Conservation (phyloP, 331 rosid species). For the Quercus phellos region DNA sequence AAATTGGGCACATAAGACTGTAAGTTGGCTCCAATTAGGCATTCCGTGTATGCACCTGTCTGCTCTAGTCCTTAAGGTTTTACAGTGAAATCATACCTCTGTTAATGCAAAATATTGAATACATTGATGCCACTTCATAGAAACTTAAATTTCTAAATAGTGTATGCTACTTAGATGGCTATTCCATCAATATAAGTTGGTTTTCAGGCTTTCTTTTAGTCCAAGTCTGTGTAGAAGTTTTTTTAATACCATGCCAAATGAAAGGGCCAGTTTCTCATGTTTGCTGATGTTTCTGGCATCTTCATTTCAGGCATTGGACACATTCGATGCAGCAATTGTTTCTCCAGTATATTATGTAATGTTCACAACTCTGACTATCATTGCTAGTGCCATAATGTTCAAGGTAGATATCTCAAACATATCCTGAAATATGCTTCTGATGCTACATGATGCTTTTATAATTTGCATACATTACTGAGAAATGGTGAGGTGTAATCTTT, state of each 20-base stretch:
- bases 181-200: background rate
- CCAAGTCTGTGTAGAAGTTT: background rate
- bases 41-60: background rate
- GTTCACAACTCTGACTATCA: constrained; percentile 75
- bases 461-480: background rate
- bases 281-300: constrained; percentile 1
- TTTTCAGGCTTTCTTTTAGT: background rate
- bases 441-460: background rate
- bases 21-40: background rate
- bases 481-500: constrained; percentile 3
- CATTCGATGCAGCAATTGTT: constrained; percentile 67
- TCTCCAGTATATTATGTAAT: constrained; percentile 89
- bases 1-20: background rate
- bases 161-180: background rate
- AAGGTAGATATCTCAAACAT: constrained; percentile 47
- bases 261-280: background rate
- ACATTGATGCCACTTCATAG: background rate
- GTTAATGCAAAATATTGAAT: background rate
- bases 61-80: background rate
- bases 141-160: background rate
- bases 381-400: constrained; percentile 93
- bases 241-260: background rate
- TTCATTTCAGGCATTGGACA: constrained; percentile 83
- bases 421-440: constrained; percentile 12
- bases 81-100: background rate